Conservation (phyloP, 1,284 basidiomycete species). For the Cutaneotrichosporon spelunceum region DNA sequence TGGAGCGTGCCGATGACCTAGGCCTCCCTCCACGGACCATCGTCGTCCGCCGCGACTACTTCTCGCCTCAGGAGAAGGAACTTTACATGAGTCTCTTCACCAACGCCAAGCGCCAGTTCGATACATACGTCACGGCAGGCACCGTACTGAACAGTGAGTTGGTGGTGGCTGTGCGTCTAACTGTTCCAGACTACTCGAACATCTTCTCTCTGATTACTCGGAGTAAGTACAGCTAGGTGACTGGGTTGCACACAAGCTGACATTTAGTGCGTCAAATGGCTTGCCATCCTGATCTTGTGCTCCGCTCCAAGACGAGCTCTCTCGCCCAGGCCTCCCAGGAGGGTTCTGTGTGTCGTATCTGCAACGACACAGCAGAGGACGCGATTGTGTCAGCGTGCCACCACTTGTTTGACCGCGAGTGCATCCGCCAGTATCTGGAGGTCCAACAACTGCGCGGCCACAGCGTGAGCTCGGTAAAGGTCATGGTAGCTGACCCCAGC, state of each 20-base stretch:
- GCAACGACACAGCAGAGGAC: conserved; percentile 95
- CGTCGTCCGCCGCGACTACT: conserved; percentile 83
- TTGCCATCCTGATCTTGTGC: conserved; percentile 84
- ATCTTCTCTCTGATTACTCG: conserved; percentile 66
- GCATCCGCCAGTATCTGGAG: conserved; percentile 89
- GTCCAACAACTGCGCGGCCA: conserved; percentile 61
- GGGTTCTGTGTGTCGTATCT: conserved; percentile 84
- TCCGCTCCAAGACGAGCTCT: conserved; percentile 69
- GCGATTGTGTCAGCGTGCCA: conserved; percentile 86
- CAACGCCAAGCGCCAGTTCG: conserved; percentile 87
- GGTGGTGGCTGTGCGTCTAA: not conserved
- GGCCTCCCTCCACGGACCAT: conserved; percentile 94
- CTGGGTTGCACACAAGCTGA: not conserved
- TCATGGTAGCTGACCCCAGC: conserved; percentile 54
- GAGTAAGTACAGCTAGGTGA: conserved; percentile 28
- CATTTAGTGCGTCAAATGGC: conserved; percentile 82
- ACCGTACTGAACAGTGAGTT: conserved; percentile 84
- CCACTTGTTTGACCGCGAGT: conserved; percentile 74
- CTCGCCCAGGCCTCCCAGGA: conserved; percentile 63
- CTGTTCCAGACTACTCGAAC: conserved; percentile 77
- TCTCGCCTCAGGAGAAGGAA: conserved; percentile 96
- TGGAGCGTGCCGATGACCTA: conserved; percentile 95
- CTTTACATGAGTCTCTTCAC: conserved; percentile 89
- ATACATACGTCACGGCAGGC: conserved; percentile 83
- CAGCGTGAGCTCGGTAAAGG: conserved; percentile 54